These are phyloP conservation scores for Microcyclospora tardicrescens DNA, from an alignment of 2,329 filamentous ascomycete species.

Conservation along the genomic window DNA sequence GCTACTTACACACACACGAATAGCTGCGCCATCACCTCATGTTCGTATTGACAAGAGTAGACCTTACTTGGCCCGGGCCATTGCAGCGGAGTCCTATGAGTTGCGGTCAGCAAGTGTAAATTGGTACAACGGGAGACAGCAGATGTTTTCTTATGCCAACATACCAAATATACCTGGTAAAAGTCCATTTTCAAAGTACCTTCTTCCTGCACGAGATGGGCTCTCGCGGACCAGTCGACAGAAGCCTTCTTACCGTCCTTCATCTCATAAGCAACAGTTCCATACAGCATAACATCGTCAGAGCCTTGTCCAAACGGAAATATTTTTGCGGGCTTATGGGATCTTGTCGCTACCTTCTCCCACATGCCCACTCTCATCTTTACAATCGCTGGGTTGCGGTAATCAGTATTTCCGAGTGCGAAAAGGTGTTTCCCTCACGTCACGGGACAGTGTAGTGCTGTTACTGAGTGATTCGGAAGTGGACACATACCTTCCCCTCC, in stretches of 20 bases:
- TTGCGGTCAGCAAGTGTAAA: neutral
- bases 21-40: no score
- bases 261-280: conserved; percentile 39
- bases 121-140: neutral
- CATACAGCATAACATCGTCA: conserved; percentile 42
- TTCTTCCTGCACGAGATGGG: conserved; percentile 38
- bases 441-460: neutral
- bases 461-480: neutral
- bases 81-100: conserved; percentile 14
- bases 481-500: conserved; percentile 31
- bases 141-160: conserved; percentile 9
- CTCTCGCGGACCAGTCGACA: conserved; percentile 44
- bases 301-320: conserved; percentile 36
- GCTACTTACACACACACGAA: no score
- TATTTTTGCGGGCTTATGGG: conserved; percentile 35
- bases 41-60: no score
- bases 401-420: neutral
- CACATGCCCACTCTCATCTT: conserved; percentile 40
- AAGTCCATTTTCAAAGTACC: conserved; percentile 42
- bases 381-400: conserved; percentile 33
- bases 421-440: no score
- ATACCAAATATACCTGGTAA: conserved; percentile 44
- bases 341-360: conserved; percentile 36
- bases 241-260: conserved; percentile 35
- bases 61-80: conserved; percentile 11